Base-by-base conservation (phyloP, 1,139 yeast genomes). In the Lizanozyma gosingica region DNA sequence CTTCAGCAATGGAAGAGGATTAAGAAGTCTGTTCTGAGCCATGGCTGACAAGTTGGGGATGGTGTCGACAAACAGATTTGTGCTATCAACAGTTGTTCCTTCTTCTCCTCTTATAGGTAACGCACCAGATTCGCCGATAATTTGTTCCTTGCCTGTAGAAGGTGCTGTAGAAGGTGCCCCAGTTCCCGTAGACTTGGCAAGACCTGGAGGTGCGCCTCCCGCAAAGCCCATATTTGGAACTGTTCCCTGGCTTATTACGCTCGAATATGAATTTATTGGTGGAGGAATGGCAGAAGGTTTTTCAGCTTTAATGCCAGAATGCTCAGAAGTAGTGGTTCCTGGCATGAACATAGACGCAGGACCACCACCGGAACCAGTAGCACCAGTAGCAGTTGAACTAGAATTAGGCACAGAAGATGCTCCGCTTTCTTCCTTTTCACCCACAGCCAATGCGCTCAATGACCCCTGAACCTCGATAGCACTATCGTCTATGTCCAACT, bases 401-500 rank as follows among this genome's bases (percentile, higher is more conserved):
- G 40, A 35, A 32, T 14, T 17, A 34, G 47, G 39, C 6, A 18
- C 38, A 14, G 38, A 22, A 4, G 35, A 41, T 14, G 41, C 33
- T 29, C 29, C 29, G 18, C 18, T 35, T 35, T 50, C 57, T 17
- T 55, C 61, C 15, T 54, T 44, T 35, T 49, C 58, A 18, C 36
- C 48, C 8, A 47, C 61, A 68, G 69, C 77, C 42, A 68, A 69
- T 18, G 67, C 65, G 18, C 78, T 80, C 40, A 65, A 67, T 4
- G 52, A 65, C 49, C 67, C 68, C 40, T 75, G 79, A 38, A 77
- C 83, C 35, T 76, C 59, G 18, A 50, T 52, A 35, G 47, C 54
- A 17, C 54, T 78, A 37, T 81, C 87, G 42, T 78, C 87, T 40
- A 87, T 73, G 41, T 85, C 92, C 48, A 92, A 73, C 43, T 80